A percentile compares a stretch with the other conserved stretches of the same genome.
Evolutionary conservation across 2,329 filamentous ascomycete genomes (phyloP).

Genomic region (Pseudogymnoascus sp.): DNA sequence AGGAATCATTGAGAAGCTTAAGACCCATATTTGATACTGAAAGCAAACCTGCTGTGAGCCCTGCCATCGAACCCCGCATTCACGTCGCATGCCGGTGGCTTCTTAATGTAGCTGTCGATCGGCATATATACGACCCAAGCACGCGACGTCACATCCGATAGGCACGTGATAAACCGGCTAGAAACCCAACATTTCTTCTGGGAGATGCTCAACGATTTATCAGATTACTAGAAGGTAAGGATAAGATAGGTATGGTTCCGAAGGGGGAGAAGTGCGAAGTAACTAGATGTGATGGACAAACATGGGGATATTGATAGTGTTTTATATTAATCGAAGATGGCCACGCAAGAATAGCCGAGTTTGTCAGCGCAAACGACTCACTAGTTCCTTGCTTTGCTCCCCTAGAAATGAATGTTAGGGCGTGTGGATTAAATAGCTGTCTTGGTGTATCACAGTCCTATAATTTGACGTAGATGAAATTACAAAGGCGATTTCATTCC

Average conservation of each 20-base stretch:
- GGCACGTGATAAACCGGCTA: neutral
- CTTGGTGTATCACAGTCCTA: neutral
- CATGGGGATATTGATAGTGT: neutral
- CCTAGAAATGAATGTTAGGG: neutral
- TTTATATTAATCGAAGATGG: neutral
- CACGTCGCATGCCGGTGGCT: neutral
- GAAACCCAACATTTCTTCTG: neutral
- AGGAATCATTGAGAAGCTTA: neutral
- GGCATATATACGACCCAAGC: neutral
- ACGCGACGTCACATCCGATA: neutral
- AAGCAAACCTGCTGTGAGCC: neutral
- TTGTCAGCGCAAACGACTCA: neutral
- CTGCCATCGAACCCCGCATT: neutral
- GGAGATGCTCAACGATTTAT: neutral
- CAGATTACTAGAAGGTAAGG: neutral
- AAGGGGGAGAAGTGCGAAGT: neutral
- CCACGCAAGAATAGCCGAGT: neutral
- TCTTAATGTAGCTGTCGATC: neutral
- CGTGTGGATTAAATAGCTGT: neutral
- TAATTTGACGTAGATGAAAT: neutral
- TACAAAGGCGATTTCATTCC: neutral
- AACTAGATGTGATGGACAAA: neutral
- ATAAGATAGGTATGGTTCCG: too few relatives aligned
- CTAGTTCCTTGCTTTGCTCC: neutral
- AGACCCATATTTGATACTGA: neutral